These are phyloP conservation scores for Rhizoclosmatium sp. DNA, from an alignment of 192 early-diverging fungal genomes.

Conservation along the genomic window DNA sequence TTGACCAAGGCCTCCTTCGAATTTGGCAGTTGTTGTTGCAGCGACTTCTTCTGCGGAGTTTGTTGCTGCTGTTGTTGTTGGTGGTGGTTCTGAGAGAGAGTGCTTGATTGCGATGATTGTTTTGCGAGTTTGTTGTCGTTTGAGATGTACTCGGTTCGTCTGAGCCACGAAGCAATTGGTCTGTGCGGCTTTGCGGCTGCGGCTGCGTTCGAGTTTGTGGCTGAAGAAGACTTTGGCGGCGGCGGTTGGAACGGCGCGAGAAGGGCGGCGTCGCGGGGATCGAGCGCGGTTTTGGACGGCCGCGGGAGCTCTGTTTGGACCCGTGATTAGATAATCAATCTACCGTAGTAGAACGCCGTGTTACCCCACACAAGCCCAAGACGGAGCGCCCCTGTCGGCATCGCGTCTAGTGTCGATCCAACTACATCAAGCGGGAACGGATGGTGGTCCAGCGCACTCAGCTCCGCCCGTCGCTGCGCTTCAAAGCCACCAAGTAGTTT, in stretches of 20 bases:
- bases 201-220: background rate
- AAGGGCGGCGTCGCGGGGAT: conserved; percentile 21
- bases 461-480: background rate
- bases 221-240: background rate
- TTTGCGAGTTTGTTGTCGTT: background rate
- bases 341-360: background rate
- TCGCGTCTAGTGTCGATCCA: background rate
- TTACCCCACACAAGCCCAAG: conserved; percentile 16
- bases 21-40: background rate
- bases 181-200: background rate
- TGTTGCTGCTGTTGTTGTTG: too few species aligned
- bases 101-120: background rate
- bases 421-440: conserved; percentile 4
- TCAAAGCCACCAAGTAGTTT: conserved; percentile 27
- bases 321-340: background rate
- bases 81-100: background rate
- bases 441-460: background rate
- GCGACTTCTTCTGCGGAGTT: conserved; percentile 3
- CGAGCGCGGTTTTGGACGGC: background rate
- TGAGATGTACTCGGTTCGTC: conserved; percentile 42
- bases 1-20: conserved; percentile 18
- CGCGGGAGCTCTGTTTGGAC: background rate
- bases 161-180: conserved; percentile 41
- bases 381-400: conserved; percentile 4
- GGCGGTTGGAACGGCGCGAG: conserved; percentile 27